phyloP scores from a whole-genome alignment of 1,284 basidiomycete species.

The Leccinum pachyderme region DNA sequence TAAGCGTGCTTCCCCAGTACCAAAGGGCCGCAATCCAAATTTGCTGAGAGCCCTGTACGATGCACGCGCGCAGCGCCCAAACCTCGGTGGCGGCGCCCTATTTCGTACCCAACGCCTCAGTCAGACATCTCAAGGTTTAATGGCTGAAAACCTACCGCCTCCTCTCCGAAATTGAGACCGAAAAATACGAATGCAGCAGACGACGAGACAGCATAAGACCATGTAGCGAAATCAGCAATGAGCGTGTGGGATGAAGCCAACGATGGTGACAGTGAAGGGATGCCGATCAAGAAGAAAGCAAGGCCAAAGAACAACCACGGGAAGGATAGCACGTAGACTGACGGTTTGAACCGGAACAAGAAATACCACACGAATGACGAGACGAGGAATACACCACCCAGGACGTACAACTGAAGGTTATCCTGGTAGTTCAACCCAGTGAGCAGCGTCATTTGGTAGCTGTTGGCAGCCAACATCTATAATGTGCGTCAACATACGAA shows the following conservation, averaged over 20 bases:
- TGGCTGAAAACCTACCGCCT: conserved; percentile 62
- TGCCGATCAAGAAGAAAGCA: conserved; percentile 86
- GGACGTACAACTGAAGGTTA: conserved; percentile 82
- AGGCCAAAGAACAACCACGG: conserved; percentile 90
- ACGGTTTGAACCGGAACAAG: conserved; percentile 86
- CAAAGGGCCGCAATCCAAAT: conserved; percentile 91
- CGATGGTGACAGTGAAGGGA: conserved; percentile 73
- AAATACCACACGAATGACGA: conserved; percentile 87
- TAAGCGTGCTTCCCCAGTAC: conserved; percentile 90
- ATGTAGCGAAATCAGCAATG: conserved; percentile 78
- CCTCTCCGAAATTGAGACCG: conserved; percentile 93
- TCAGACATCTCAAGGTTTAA: background rate
- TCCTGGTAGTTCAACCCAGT: conserved; percentile 84
- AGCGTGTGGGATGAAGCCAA: conserved; percentile 62
- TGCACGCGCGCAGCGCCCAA: conserved; percentile 85
- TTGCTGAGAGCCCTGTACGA: conserved; percentile 91
- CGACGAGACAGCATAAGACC: conserved; percentile 87
- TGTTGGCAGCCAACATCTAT: conserved; percentile 82
- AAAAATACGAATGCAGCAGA: conserved; percentile 90
- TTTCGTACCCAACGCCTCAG: conserved; percentile 12
- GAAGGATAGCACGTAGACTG: conserved; percentile 78
- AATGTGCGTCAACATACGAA: conserved; percentile 6
- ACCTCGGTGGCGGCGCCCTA: conserved; percentile 88
- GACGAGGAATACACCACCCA: conserved; percentile 82
- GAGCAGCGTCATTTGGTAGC: conserved; percentile 89